Evolutionary conservation across 192 early-diverging fungal species (phyloP).

Genomic region (Entomortierella chlamydospora): DNA sequence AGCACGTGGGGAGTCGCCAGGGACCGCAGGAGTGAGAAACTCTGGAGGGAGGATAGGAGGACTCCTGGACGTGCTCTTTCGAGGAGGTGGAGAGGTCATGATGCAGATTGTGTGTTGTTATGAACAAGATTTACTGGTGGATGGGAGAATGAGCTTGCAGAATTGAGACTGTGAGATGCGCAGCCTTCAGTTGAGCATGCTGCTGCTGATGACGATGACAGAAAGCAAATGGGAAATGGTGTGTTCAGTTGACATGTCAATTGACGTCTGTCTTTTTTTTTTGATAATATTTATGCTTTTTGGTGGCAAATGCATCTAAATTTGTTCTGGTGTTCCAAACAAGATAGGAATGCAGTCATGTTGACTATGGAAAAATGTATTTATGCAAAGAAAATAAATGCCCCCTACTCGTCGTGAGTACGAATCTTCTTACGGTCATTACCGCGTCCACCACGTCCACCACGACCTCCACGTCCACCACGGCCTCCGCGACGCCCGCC

Average conservation of each 20-base stretch:
- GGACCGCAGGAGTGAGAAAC: slow-evolving; percentile 5
- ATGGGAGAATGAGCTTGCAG: not conserved
- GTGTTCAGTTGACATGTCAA: slow-evolving; percentile 3
- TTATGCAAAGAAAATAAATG: not conserved
- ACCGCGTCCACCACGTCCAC: slow-evolving; percentile 46
- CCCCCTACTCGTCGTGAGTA: slow-evolving; percentile 24
- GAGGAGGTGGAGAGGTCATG: slow-evolving; percentile 13
- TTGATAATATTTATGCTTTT: not conserved
- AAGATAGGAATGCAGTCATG: not conserved
- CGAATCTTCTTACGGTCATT: slow-evolving; percentile 53
- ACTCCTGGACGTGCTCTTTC: slow-evolving; percentile 26
- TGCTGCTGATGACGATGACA: not conserved
- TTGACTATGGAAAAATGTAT: too few species aligned
- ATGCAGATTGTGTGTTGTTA: not conserved
- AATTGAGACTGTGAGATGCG: not conserved
- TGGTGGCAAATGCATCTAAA: slow-evolving; percentile 5
- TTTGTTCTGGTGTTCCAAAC: not conserved
- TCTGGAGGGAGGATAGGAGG: slow-evolving; percentile 24
- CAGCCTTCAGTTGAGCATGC: not conserved
- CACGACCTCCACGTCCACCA: slow-evolving; percentile 35
- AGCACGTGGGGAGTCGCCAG: not conserved
- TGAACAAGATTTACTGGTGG: not conserved
- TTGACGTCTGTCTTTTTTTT: not conserved
- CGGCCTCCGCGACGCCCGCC: slow-evolving; percentile 5
- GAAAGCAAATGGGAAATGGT: not conserved